These are phyloP conservation scores for Tardiomyces blankii DNA, from an alignment of 1,139 yeast species.

Conservation along the genomic window DNA sequence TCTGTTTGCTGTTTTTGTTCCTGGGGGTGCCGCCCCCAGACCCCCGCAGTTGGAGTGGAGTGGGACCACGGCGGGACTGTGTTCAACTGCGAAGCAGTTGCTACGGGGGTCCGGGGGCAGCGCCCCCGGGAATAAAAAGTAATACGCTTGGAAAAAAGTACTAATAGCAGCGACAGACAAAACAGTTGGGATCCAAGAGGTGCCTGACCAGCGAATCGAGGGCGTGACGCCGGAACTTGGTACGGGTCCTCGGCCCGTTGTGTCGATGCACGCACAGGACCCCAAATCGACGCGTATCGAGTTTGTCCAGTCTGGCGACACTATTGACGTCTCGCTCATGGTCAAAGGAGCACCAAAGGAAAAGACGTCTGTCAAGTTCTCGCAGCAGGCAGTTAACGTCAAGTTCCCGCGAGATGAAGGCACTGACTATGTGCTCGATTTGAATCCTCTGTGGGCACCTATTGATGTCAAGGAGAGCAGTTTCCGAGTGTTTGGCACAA, in stretches of 20 bases:
- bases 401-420: slow-evolving; percentile 9
- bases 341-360: slow-evolving; percentile 51
- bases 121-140: no score
- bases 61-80: no score
- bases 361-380: slow-evolving; percentile 30
- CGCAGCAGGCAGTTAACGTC: slow-evolving; percentile 22
- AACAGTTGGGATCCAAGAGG: background rate
- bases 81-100: no score
- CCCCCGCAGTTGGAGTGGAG: no score
- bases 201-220: background rate
- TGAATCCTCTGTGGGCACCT: slow-evolving; percentile 40
- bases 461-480: slow-evolving; percentile 39
- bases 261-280: background rate
- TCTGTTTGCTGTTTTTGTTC: no score
- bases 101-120: no score
- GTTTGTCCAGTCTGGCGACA: slow-evolving; percentile 7
- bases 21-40: no score
- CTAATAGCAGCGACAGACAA: background rate
- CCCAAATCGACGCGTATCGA: background rate
- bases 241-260: background rate
- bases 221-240: background rate
- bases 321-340: slow-evolving; percentile 59
- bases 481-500: slow-evolving; percentile 53
- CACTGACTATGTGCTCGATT: slow-evolving; percentile 27
- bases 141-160: background rate